Evolutionary conservation across 2,329 filamentous ascomycete species (phyloP).

Genomic region (Nemania sp.): DNA sequence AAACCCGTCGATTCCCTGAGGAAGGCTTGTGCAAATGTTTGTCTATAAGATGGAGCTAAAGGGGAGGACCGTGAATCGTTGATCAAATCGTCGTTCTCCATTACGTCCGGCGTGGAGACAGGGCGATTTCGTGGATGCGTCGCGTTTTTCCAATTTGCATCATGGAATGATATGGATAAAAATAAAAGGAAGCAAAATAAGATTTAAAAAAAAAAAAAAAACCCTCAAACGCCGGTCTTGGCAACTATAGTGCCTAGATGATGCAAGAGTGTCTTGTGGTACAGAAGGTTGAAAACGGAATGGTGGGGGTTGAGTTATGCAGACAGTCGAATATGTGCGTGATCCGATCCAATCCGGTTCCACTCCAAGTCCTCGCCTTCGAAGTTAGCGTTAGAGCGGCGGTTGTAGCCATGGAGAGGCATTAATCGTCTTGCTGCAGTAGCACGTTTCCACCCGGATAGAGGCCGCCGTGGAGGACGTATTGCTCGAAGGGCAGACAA

Average conservation of each 20-base stretch:
- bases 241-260: conserved; percentile 16
- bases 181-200: neutral
- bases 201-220: conserved; percentile 1
- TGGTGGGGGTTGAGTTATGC: conserved; percentile 20
- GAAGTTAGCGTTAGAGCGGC: neutral
- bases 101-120: conserved; percentile 19
- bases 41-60: conserved; percentile 22
- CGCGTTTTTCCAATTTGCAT: neutral
- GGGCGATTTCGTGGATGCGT: conserved; percentile 2
- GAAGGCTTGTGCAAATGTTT: conserved; percentile 16
- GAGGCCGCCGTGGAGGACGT: conserved; percentile 43
- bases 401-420: neutral
- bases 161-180: no score
- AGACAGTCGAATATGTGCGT: conserved; percentile 8
- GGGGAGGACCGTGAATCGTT: conserved; percentile 16
- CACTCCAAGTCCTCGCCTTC: conserved; percentile 7
- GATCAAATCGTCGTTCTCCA: conserved; percentile 13
- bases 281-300: conserved; percentile 19
- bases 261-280: conserved; percentile 30
- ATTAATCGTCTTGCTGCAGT: conserved; percentile 26
- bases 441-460: conserved; percentile 39
- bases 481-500: conserved; percentile 46
- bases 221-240: conserved; percentile 17
- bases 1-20: conserved; percentile 22
- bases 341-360: conserved; percentile 14